A percentile compares a stretch with the other conserved stretches of the same genome.
phyloP scores from a whole-genome alignment of 2,329 filamentous ascomycete species.

The Eutypa lata region DNA sequence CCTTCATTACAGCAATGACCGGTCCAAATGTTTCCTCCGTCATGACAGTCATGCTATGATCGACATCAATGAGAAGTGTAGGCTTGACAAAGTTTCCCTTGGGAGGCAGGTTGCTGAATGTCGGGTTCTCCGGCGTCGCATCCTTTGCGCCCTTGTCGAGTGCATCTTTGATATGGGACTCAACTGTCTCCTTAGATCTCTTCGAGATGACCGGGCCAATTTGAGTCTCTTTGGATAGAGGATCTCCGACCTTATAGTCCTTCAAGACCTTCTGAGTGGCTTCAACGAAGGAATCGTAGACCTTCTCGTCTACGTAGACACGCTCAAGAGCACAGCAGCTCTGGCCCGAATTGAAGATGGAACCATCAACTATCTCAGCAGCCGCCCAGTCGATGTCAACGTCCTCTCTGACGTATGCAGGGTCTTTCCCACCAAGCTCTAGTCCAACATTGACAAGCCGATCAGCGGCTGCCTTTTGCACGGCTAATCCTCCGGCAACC shows the following conservation, averaged over 20 bases:
- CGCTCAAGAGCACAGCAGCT: slow-evolving; percentile 93
- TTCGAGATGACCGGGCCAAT: slow-evolving; percentile 87
- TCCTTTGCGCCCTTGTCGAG: slow-evolving; percentile 80
- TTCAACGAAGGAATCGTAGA: slow-evolving; percentile 79
- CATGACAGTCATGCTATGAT: slow-evolving; percentile 85
- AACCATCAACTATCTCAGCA: slow-evolving; percentile 90
- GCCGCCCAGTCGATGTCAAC: slow-evolving; percentile 89
- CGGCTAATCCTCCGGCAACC: slow-evolving; percentile 79
- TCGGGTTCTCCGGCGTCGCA: slow-evolving; percentile 76
- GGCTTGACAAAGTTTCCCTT: slow-evolving; percentile 88
- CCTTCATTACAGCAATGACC: slow-evolving; percentile 86
- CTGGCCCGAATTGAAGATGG: slow-evolving; percentile 98
- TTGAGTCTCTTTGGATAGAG: slow-evolving; percentile 73
- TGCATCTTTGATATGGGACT: slow-evolving; percentile 78
- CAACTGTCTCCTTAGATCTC: slow-evolving; percentile 71
- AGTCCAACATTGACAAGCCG: slow-evolving; percentile 83
- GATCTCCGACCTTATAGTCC: slow-evolving; percentile 85
- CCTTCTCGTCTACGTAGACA: slow-evolving; percentile 81
- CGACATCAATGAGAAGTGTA: slow-evolving; percentile 74
- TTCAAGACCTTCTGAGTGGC: slow-evolving; percentile 77
- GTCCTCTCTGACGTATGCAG: slow-evolving; percentile 82
- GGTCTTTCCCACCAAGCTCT: slow-evolving; percentile 92
- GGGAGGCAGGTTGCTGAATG: slow-evolving; percentile 68
- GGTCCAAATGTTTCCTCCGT: slow-evolving; percentile 93
- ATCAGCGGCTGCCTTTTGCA: slow-evolving; percentile 80